phyloP scores from a whole-genome alignment of 148 eudicot genomes.

The Salicornia ramosissima region DNA sequence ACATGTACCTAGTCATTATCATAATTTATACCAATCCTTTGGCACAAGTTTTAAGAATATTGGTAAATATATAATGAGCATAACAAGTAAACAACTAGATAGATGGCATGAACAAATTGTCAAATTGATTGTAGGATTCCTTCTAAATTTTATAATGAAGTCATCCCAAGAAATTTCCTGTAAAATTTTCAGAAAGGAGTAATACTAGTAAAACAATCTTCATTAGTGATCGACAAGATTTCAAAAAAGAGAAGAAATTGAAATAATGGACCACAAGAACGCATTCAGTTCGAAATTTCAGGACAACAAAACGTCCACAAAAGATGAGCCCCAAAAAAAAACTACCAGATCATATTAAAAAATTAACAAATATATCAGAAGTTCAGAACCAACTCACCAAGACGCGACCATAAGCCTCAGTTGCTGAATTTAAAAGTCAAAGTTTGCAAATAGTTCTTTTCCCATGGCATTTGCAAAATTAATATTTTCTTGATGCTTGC shows the following conservation, averaged over 20 bases:
- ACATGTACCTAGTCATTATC: neutral
- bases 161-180: slow-evolving; percentile 2
- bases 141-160: neutral
- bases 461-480: neutral
- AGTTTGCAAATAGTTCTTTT: neutral
- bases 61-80: neutral
- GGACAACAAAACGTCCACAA: neutral
- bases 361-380: neutral
- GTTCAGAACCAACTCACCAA: neutral
- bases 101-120: neutral
- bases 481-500: slow-evolving; percentile 20
- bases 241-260: neutral
- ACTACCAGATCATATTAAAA: too few relatives aligned
- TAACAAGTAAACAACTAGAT: neutral
- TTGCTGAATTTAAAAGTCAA: too few relatives aligned
- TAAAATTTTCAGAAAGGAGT: neutral
- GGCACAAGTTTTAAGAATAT: too few relatives aligned
- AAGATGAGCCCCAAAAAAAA: neutral
- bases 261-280: slow-evolving; percentile 9
- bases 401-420: neutral
- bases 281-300: neutral
- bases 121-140: slow-evolving; percentile 13
- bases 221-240: neutral
- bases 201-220: neutral
- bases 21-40: neutral